A percentile compares a stretch with the other conserved stretches of the same genome.
Evolutionary conservation across 768 basidiomycete species (phyloP).

Genomic region (Sistotremastrum niveocremeum): DNA sequence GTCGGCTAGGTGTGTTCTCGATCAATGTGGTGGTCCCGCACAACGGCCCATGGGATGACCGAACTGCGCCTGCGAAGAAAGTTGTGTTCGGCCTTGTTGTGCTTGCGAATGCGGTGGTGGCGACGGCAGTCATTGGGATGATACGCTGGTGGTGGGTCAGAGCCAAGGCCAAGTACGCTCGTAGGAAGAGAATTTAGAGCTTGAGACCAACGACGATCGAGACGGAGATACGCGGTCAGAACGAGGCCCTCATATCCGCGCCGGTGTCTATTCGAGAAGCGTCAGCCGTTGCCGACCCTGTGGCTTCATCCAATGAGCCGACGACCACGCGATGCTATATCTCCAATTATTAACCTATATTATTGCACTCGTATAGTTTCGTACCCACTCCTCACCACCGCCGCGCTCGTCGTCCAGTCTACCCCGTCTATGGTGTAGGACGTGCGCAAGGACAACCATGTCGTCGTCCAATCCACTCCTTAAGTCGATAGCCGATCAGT

Average conservation of each 20-base stretch:
- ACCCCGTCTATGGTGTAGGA: too few relatives aligned
- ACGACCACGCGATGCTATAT: not conserved
- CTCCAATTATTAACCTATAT: not conserved
- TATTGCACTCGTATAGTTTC: not conserved
- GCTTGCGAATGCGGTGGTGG: constrained; percentile 28
- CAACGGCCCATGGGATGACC: constrained; percentile 23
- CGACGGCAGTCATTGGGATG: constrained; percentile 28
- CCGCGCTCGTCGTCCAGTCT: too few relatives aligned
- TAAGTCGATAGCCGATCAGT: too few relatives aligned
- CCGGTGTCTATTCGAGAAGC: not conserved
- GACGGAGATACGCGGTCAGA: constrained; percentile 7
- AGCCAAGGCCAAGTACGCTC: constrained; percentile 28
- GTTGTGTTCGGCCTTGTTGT: constrained; percentile 43
- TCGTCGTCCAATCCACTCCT: too few relatives aligned
- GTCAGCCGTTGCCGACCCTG: not conserved
- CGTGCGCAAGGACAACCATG: too few relatives aligned
- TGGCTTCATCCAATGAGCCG: not conserved
- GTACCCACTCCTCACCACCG: too few relatives aligned
- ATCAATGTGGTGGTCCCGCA: constrained; percentile 52
- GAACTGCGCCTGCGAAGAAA: constrained; percentile 24
- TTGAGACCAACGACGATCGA: constrained; percentile 10
- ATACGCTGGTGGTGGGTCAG: constrained; percentile 54
- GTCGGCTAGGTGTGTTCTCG: constrained; percentile 43
- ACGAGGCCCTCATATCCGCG: constrained; percentile 1
- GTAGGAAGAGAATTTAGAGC: constrained; percentile 3